Evolutionary conservation across 2,329 filamentous ascomycete species (phyloP), one percentile per base, ranked within the genome.

Genomic region (Claviceps cyperi): DNA sequence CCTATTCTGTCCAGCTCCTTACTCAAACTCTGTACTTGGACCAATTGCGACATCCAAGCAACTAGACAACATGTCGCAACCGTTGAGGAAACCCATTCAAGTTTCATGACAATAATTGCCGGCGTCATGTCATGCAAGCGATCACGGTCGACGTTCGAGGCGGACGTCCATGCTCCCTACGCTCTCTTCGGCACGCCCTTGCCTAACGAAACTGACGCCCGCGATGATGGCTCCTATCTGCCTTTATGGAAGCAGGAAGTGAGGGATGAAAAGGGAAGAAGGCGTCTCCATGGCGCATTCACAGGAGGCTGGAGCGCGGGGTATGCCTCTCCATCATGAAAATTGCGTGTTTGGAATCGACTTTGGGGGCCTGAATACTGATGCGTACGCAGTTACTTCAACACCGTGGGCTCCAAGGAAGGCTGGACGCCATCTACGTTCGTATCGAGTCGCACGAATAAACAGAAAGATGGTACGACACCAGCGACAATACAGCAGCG

Each of bases 221-320:
- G 88, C 59, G 90, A 97, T 65, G 87, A 96, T 70, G 91, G 90
- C 54, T 88, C 86, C 40, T 97, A 90, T 63, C 79, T 95, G 15
- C 92, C 92, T 0, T 69, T 95, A n/a, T 97, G 92, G 89, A 95
- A 97, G 70, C 92, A 98, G 72, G 91, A 96, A 63, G 90, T 94
- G 64, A 86, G 84, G 52, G 92, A 98, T 67, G 92, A 96, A 62
- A 82, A 82, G 56, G 92, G 92, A 15, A 76, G 90, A 58, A 91
- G 94, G 67, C 80, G 92, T 49, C 75, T 98, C 3, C 92, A 98
- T 66, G 92, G 92, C 55, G 92, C 92, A 54, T 98, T 98, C 62
- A 96, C 89, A 1, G 92, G 92, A 58, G 92, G 92, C 32, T 98
- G 86, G 71, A 96, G 89, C 71, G 92, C 92, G 71, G 92, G 92